Evolutionary conservation across 768 basidiomycete genomes (phyloP), one percentile per base, ranked within the genome.

Genomic region (Hortiboletus campestris): DNA sequence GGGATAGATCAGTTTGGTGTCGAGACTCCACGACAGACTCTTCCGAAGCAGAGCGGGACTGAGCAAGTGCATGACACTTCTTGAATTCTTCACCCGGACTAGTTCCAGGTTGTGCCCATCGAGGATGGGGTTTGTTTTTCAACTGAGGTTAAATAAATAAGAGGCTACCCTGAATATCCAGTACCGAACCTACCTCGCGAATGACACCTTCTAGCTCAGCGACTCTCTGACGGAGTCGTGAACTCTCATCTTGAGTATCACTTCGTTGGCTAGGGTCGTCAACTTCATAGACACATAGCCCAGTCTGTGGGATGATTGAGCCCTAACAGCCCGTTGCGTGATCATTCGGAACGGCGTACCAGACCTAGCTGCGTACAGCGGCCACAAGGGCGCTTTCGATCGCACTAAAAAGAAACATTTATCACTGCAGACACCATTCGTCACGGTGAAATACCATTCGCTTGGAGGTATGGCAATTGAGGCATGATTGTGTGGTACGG

Each of bases 171-270:
- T 17, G 13, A 41, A 49, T 20, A 13, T 36, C 19, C 16, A n/a
- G 22, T 12, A 9, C 7, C 14, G 25, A 48, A 64, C 69, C 54
- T 63, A 85, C 86, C 77, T 88, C 88, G n/a, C 90, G 82, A 57
- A 92, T 86, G 36, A 91, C 88, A 48, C 87, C 85, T 70, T 93
- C 90, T 1, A 93, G 78, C 63, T 93, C 90, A 28, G 89, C 89
- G 22, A 92, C 86, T 44, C 90, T 82, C 57, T 83, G 82, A 50
- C 88, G 79, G 20, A 92, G 76, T 36, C 84, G 79, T 34, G 82
- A 78, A 42, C 78, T 78, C 66, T 91, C 89, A 54, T 86, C 86
- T 56, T 81, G 80, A 11, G 71, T 63, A 47, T 74, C 67, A 13
- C 72, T 74, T 64, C 82, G 77, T 68, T 84, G 81, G 56, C 70